These are phyloP conservation scores for Vigna reflexopilosa DNA, from an alignment of 306 rosid genomes.

Conservation along the genomic window DNA sequence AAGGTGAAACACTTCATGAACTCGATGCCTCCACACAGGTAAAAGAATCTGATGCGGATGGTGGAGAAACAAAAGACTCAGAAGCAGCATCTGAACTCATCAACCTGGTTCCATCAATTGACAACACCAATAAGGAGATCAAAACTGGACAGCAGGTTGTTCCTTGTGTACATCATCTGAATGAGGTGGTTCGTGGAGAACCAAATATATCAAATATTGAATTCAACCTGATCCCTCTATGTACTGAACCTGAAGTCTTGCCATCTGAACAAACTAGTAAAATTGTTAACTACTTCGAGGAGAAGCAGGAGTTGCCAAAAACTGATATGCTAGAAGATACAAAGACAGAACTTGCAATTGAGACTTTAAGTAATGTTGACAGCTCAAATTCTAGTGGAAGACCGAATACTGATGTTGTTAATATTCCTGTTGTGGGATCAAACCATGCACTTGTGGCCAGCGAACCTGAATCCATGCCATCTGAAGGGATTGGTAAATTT, in stretches of 20 bases:
- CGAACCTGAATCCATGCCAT: slow-evolving; percentile 38
- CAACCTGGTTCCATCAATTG: slow-evolving; percentile 40
- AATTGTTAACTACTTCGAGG: slow-evolving; percentile 40
- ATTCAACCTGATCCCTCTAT: slow-evolving; percentile 46
- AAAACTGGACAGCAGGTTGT: slow-evolving; percentile 40
- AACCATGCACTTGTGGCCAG: slow-evolving; percentile 4
- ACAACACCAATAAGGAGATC: slow-evolving; percentile 32
- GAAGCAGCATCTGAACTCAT: slow-evolving; percentile 44
- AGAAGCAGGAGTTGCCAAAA: slow-evolving; percentile 41
- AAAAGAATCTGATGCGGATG: slow-evolving; percentile 47
- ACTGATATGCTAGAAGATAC: slow-evolving; percentile 32
- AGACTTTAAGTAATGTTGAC: slow-evolving; percentile 32
- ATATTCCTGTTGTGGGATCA: slow-evolving; percentile 14
- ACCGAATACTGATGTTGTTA: slow-evolving; percentile 14
- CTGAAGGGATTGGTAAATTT: slow-evolving; percentile 31
- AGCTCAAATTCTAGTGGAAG: slow-evolving; percentile 21
- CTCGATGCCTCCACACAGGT: slow-evolving; percentile 37
- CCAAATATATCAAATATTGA: slow-evolving; percentile 44
- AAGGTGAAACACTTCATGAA: slow-evolving; percentile 42
- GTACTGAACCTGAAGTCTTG: slow-evolving; percentile 49
- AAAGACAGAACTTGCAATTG: slow-evolving; percentile 23
- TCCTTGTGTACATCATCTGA: slow-evolving; percentile 41
- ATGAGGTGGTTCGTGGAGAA: slow-evolving; percentile 43
- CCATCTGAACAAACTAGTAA: slow-evolving; percentile 34
- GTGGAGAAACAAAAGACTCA: slow-evolving; percentile 38